Conservation (phyloP, 2,329 filamentous ascomycete species). For the Cucurbitaria berberidis region DNA sequence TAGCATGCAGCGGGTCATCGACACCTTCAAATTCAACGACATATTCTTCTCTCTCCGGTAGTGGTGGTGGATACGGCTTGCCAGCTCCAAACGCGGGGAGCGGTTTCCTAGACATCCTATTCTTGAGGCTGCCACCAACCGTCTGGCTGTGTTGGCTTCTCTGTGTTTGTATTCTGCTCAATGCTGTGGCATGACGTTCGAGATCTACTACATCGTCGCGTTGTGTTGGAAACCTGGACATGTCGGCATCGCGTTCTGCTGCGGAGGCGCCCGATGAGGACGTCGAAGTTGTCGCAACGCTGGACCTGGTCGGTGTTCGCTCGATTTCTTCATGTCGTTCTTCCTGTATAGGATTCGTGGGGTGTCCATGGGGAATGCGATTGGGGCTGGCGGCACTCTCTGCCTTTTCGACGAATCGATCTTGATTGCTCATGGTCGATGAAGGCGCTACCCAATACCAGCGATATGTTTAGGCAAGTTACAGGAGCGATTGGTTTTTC, state of each 20-base stretch:
- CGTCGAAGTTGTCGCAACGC: slow-evolving; percentile 47
- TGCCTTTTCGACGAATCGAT: slow-evolving; percentile 60
- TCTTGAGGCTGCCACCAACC: slow-evolving; percentile 63
- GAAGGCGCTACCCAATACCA: neutral
- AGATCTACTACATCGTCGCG: slow-evolving; percentile 60
- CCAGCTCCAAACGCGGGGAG: slow-evolving; percentile 73
- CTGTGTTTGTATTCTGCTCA: slow-evolving; percentile 74
- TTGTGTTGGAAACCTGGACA: slow-evolving; percentile 69
- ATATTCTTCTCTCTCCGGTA: slow-evolving; percentile 72
- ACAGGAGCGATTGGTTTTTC: neutral
- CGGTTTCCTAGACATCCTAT: slow-evolving; percentile 61
- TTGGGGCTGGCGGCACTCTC: slow-evolving; percentile 62
- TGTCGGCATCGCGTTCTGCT: slow-evolving; percentile 50
- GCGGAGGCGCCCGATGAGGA: slow-evolving; percentile 51
- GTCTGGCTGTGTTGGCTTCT: slow-evolving; percentile 74
- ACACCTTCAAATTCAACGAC: slow-evolving; percentile 83
- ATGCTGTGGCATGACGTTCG: slow-evolving; percentile 71
- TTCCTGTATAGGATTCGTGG: slow-evolving; percentile 49
- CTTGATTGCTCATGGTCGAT: slow-evolving; percentile 57
- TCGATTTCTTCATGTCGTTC: slow-evolving; percentile 57
- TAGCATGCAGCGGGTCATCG: slow-evolving; percentile 81
- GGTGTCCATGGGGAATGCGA: slow-evolving; percentile 44
- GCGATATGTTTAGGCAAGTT: neutral
- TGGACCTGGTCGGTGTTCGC: slow-evolving; percentile 62
- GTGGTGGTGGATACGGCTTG: slow-evolving; percentile 73